These are phyloP conservation scores for Mycosphaerella sp. DNA, from an alignment of 2,329 filamentous ascomycete species.

Conservation along the genomic window DNA sequence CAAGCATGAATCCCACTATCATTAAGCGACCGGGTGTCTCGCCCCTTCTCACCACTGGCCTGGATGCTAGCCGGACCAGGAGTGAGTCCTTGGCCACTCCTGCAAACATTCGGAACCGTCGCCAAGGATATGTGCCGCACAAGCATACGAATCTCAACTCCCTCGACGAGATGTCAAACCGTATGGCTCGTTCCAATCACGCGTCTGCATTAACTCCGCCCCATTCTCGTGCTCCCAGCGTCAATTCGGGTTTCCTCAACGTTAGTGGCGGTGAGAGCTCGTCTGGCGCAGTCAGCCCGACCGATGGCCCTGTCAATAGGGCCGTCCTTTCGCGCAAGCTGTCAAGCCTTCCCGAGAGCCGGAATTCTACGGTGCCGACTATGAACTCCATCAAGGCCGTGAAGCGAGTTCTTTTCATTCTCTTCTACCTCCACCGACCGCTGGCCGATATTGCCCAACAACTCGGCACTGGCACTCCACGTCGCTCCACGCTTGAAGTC, in stretches of 20 bases:
- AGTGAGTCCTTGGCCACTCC: slow-evolving; percentile 51
- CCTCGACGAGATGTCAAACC: slow-evolving; percentile 22
- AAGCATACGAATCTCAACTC: slow-evolving; percentile 42
- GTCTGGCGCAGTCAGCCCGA: slow-evolving; percentile 31
- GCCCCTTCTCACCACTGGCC: slow-evolving; percentile 57
- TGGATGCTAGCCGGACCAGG: slow-evolving; percentile 59
- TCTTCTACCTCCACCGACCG: slow-evolving; percentile 27
- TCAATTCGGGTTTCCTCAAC: slow-evolving; percentile 24
- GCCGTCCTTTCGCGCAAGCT: slow-evolving; percentile 20
- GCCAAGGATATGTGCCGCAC: slow-evolving; percentile 55
- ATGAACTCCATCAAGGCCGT: slow-evolving; percentile 23
- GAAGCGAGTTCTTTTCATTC: slow-evolving; percentile 27
- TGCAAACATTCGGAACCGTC: slow-evolving; percentile 49
- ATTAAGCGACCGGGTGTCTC: slow-evolving; percentile 63
- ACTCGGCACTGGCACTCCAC: slow-evolving; percentile 42
- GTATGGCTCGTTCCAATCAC: slow-evolving; percentile 39
- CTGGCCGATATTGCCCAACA: slow-evolving; percentile 32
- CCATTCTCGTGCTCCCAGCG: slow-evolving; percentile 31
- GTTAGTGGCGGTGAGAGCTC: slow-evolving; percentile 29
- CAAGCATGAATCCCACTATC: slow-evolving; percentile 25
- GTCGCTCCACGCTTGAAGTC: slow-evolving; percentile 47
- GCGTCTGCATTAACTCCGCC: slow-evolving; percentile 40
- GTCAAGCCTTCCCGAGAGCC: slow-evolving; percentile 26
- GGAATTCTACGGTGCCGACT: slow-evolving; percentile 23
- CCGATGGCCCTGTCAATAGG: slow-evolving; percentile 24